phyloP scores from a whole-genome alignment of 2,329 filamentous ascomycete species.

The Teratosphaeriaceae sp. region DNA sequence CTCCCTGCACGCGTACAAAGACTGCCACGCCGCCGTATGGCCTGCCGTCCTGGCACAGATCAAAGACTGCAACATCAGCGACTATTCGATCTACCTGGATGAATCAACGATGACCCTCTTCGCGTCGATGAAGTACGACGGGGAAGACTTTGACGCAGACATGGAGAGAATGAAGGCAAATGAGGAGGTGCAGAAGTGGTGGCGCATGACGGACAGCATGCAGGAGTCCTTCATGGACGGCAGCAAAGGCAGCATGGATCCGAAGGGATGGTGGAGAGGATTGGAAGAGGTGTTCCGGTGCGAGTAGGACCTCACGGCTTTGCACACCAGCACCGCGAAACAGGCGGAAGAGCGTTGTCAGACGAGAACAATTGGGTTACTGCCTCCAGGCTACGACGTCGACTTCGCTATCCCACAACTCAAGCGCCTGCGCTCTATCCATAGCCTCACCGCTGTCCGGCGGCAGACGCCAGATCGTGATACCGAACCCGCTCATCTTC shows the following conservation, averaged over 20 bases:
- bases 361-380: no score
- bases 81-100: conserved; percentile 71
- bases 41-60: conserved; percentile 72
- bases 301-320: conserved; percentile 29
- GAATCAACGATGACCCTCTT: conserved; percentile 58
- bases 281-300: conserved; percentile 64
- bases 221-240: conserved; percentile 57
- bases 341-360: no score
- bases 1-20: conserved; percentile 62
- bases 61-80: conserved; percentile 64
- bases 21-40: conserved; percentile 68
- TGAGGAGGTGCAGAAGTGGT: conserved; percentile 69
- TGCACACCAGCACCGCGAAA: background rate
- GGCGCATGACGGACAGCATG: conserved; percentile 71
- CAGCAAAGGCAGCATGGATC: conserved; percentile 52
- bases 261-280: conserved; percentile 57
- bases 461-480: conserved; percentile 32
- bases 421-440: conserved; percentile 22
- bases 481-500: conserved; percentile 34
- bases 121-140: conserved; percentile 72
- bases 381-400: conserved; percentile 33
- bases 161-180: conserved; percentile 72
- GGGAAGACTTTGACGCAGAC: conserved; percentile 63
- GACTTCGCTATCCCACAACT: conserved; percentile 30
- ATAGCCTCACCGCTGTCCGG: conserved; percentile 23